These are phyloP conservation scores for Ophiocordyceps polyrhachis-furcata DNA, from an alignment of 2,329 filamentous ascomycete species.

Conservation along the genomic window DNA sequence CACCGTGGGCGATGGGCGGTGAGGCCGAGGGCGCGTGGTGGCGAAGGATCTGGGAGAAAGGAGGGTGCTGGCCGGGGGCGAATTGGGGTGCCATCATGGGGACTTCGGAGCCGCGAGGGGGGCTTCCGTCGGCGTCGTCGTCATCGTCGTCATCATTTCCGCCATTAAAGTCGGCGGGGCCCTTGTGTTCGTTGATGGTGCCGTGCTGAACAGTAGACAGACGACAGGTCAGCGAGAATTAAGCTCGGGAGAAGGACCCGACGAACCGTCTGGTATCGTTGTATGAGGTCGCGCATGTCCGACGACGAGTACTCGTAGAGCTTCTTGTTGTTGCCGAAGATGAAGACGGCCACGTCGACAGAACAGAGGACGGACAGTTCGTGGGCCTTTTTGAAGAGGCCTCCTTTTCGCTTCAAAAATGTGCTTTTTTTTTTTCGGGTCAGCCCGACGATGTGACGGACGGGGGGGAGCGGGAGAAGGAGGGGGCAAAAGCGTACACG, in stretches of 20 bases:
- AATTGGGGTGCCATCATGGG: conserved; percentile 53
- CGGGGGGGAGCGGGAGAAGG: conserved; percentile 6
- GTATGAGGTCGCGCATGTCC: conserved; percentile 81
- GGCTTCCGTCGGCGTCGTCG: conserved; percentile 51
- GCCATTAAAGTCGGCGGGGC: conserved; percentile 77
- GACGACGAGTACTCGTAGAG: conserved; percentile 92
- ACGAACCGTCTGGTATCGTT: conserved; percentile 78
- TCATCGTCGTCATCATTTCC: conserved; percentile 63
- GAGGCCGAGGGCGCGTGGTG: conserved; percentile 73
- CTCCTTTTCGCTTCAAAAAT: conserved; percentile 95
- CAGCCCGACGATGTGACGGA: neutral
- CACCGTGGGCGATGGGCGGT: conserved; percentile 66
- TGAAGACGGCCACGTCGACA: conserved; percentile 95
- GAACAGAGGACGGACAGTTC: conserved; percentile 96
- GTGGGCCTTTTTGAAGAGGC: conserved; percentile 98
- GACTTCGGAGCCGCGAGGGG: conserved; percentile 44
- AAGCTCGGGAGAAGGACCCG: neutral
- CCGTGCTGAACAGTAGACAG: conserved; percentile 47
- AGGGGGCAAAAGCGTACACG: conserved; percentile 40
- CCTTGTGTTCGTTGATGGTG: conserved; percentile 87
- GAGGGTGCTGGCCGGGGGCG: conserved; percentile 35
- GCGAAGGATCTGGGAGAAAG: conserved; percentile 68
- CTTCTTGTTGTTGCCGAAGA: conserved; percentile 98
- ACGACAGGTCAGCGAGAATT: neutral
- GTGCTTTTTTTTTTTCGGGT: conserved; percentile 37